These are phyloP conservation scores for Knufia petricola DNA, from an alignment of 2,329 filamentous ascomycete species.

Conservation along the genomic window DNA sequence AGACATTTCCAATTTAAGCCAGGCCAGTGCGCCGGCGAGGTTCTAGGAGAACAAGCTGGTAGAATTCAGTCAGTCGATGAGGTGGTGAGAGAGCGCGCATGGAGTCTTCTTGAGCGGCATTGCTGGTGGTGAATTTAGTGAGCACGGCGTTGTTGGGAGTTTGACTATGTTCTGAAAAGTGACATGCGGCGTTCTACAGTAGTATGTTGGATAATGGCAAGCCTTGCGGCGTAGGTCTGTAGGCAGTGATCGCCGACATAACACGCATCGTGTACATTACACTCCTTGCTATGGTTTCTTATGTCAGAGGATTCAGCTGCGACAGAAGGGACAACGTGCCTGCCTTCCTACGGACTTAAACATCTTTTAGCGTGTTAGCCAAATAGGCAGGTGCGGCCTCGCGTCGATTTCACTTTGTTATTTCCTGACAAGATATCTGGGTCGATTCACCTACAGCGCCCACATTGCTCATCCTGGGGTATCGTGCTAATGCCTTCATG, in stretches of 20 bases:
- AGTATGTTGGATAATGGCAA: not conserved
- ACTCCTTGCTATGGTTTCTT: no score
- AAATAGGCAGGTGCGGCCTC: not conserved
- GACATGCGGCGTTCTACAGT: not conserved
- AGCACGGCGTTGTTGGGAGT: slow-evolving; percentile 3
- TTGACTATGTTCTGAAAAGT: not conserved
- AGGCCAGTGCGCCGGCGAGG: slow-evolving; percentile 9
- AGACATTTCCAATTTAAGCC: slow-evolving; percentile 6
- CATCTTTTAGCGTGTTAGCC: not conserved
- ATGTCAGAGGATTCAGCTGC: no score
- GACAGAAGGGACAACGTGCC: no score
- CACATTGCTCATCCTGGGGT: not conserved
- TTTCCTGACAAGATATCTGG: no score
- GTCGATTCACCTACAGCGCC: not conserved
- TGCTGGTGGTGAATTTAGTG: not conserved
- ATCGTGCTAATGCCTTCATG: not conserved
- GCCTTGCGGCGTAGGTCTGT: not conserved
- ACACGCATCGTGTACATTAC: no score
- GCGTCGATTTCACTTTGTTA: not conserved
- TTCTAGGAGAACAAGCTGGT: slow-evolving; percentile 1
- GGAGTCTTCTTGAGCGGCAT: not conserved
- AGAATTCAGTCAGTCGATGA: not conserved
- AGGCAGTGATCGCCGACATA: no score
- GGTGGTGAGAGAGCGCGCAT: not conserved
- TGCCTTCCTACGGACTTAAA: no score